Evolutionary conservation across 371 early-diverging fungal species (phyloP).

Genomic region (Actinomortierella ambigua): DNA sequence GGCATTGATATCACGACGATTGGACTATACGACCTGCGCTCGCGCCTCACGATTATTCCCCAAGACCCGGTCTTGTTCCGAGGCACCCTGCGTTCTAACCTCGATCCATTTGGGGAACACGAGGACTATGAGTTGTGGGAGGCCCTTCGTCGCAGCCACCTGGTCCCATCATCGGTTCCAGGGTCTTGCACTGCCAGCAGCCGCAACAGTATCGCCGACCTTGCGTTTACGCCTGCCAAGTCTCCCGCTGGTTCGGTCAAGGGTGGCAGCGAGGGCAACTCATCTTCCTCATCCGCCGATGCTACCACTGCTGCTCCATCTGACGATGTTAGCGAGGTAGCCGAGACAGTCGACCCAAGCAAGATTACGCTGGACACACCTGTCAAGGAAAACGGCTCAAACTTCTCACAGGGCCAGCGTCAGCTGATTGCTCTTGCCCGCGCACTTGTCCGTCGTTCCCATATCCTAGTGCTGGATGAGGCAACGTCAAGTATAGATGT

Average conservation of each 20-base stretch:
- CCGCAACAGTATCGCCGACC: constrained; percentile 18
- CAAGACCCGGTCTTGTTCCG: constrained; percentile 73
- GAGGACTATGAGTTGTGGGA: constrained; percentile 73
- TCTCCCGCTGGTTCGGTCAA: constrained; percentile 23
- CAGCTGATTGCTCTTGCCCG: constrained; percentile 84
- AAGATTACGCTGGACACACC: constrained; percentile 55
- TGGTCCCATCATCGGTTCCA: constrained; percentile 32
- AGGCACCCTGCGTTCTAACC: constrained; percentile 69
- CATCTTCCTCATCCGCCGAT: not conserved
- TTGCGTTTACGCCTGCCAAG: constrained; percentile 1
- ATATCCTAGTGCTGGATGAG: constrained; percentile 81
- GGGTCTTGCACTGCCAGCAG: constrained; percentile 16
- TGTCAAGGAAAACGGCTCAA: constrained; percentile 72
- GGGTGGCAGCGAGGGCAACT: constrained; percentile 6
- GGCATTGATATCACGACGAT: constrained; percentile 69
- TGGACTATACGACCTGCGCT: constrained; percentile 67
- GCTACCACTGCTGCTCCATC: not conserved
- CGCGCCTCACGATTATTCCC: constrained; percentile 72
- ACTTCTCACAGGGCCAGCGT: constrained; percentile 80
- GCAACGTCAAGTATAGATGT: constrained; percentile 83
- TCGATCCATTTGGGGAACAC: constrained; percentile 69
- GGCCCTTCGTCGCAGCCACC: constrained; percentile 55
- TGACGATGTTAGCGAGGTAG: not conserved
- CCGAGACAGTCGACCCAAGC: constrained; percentile 22
- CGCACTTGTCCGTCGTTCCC: constrained; percentile 68